These are phyloP conservation scores for Euphorbia lathyris DNA, from an alignment of 345 rosid genomes.

Conservation along the genomic window DNA sequence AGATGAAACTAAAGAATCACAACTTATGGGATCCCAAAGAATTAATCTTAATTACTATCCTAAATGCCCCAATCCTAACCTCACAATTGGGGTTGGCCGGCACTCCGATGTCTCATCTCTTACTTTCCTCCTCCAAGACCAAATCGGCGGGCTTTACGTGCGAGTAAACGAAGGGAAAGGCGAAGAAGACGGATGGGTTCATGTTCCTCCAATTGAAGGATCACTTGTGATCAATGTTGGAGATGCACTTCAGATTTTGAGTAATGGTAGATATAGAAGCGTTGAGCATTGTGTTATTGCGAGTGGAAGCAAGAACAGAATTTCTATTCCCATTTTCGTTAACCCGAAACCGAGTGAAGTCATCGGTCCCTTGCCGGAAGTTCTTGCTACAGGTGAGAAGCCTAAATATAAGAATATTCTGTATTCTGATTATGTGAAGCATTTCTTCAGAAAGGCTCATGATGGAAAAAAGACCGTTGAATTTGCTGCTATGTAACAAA, in stretches of 20 bases:
- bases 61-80: constrained; percentile 23
- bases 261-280: background rate
- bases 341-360: constrained; percentile 24
- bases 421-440: constrained; percentile 33
- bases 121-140: constrained; percentile 25
- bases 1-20: constrained; percentile 18
- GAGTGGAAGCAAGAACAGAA: constrained; percentile 16
- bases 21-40: constrained; percentile 21
- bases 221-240: constrained; percentile 26
- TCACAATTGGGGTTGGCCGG: constrained; percentile 19
- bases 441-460: constrained; percentile 37
- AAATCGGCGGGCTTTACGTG: constrained; percentile 25
- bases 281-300: constrained; percentile 33
- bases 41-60: constrained; percentile 29
- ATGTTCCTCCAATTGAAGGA: constrained; percentile 28
- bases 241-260: constrained; percentile 9
- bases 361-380: constrained; percentile 27
- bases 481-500: constrained; percentile 18
- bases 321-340: constrained; percentile 13
- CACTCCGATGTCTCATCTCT: constrained; percentile 24
- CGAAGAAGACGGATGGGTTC: constrained; percentile 17
- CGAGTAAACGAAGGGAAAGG: constrained; percentile 18
- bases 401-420: constrained; percentile 24
- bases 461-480: constrained; percentile 33
- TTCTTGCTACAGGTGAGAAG: constrained; percentile 18